Percentiles rank a stretch among this genome's conserved stretches.
Evolutionary conservation across 345 rosid species (phyloP).

Genomic region (Syzygium jambos): DNA sequence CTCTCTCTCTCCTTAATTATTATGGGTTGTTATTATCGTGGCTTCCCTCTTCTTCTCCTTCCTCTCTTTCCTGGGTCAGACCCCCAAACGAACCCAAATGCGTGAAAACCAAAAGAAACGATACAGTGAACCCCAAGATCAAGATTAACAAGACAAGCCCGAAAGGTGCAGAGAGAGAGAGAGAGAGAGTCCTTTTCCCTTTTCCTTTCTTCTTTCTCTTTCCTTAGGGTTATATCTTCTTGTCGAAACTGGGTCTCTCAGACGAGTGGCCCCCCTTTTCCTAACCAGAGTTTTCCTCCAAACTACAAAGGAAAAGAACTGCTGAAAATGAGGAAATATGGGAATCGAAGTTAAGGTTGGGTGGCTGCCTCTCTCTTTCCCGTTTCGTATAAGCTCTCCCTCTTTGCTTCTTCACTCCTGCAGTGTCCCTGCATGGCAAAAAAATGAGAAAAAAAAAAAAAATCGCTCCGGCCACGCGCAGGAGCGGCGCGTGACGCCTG

Average conservation of each 20-base stretch:
- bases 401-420: not conserved
- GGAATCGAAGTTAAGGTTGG: conserved; percentile 27
- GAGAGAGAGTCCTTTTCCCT: conserved; percentile 10
- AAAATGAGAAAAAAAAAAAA: no score
- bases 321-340: not conserved
- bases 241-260: not conserved
- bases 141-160: conserved; percentile 3
- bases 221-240: not conserved
- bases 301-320: not conserved
- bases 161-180: conserved; percentile 1
- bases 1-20: not conserved
- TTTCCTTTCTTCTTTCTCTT: not conserved
- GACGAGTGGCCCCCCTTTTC: not conserved
- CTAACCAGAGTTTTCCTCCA: not conserved
- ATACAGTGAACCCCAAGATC: conserved; percentile 10
- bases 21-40: not conserved
- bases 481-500: not conserved
- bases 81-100: conserved; percentile 9
- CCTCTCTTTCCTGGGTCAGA: conserved; percentile 4
- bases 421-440: not conserved
- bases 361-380: conserved; percentile 19
- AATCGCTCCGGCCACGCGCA: not conserved
- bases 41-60: conserved; percentile 2
- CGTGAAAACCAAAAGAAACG: conserved; percentile 4
- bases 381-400: conserved; percentile 16